Conservation (phyloP, 1,284 basidiomycete species). For the Takashimella koratensis region DNA sequence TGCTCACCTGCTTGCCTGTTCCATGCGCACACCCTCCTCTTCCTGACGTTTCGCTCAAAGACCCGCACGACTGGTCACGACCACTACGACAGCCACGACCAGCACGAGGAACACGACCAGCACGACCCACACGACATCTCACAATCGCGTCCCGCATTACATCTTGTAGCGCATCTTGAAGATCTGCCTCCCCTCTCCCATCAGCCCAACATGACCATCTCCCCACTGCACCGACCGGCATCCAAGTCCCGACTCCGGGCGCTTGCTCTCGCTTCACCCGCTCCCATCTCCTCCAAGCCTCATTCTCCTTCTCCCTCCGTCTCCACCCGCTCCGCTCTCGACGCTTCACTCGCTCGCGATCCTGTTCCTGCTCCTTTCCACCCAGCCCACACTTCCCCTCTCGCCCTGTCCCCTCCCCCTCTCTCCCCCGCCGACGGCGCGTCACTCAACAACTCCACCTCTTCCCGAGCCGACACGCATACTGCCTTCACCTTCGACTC, state of each 20-base stretch:
- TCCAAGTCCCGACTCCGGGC: conserved; percentile 43
- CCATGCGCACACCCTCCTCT: too few relatives aligned
- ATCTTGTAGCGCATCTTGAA: too few relatives aligned
- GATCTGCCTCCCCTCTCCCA: conserved; percentile 3
- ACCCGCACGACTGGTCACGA: too few relatives aligned
- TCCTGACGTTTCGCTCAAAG: too few relatives aligned
- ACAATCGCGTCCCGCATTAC: too few relatives aligned
- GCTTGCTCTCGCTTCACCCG: too few relatives aligned
- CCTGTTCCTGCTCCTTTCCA: background rate
- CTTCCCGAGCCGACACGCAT: conserved; percentile 1
- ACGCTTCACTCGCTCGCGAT: background rate
- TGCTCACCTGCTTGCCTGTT: too few relatives aligned
- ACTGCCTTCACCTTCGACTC: conserved; percentile 25
- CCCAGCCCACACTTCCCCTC: conserved; percentile 1
- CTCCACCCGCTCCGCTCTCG: background rate
- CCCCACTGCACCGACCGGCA: conserved; percentile 31
- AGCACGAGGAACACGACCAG: too few relatives aligned
- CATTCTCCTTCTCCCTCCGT: conserved; percentile 19
- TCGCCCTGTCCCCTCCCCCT: conserved; percentile 2
- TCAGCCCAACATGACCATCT: conserved; percentile 3
- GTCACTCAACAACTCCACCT: conserved; percentile 2
- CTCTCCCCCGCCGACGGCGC: background rate
- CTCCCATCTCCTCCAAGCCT: conserved; percentile 12
- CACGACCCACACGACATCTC: too few relatives aligned
- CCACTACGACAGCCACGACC: too few relatives aligned